These are phyloP conservation scores for Zygosaccharomyces pseudobailii DNA, from an alignment of 1,139 yeast genomes.

Conservation along the genomic window DNA sequence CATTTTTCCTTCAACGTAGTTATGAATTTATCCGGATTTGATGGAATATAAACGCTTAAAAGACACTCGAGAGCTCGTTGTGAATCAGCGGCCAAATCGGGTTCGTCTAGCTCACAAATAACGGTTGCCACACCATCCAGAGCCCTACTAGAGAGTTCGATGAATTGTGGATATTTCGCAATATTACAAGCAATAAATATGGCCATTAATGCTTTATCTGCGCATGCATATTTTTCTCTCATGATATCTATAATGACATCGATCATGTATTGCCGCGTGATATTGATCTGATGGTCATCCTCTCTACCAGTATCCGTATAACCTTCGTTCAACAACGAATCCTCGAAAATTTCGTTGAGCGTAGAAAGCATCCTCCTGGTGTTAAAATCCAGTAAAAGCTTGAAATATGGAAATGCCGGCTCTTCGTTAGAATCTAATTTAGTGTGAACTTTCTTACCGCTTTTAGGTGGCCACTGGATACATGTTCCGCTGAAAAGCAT, in stretches of 20 bases:
- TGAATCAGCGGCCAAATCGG: conserved; percentile 44
- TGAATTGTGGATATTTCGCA: conserved; percentile 75
- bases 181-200: conserved; percentile 71
- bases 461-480: conserved; percentile 43
- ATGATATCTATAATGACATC: conserved; percentile 29
- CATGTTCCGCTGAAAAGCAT: conserved; percentile 52
- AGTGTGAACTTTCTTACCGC: conserved; percentile 24
- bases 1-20: conserved; percentile 49
- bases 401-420: conserved; percentile 35
- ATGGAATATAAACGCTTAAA: conserved; percentile 57
- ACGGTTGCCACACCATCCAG: conserved; percentile 46
- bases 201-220: conserved; percentile 41
- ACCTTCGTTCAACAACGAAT: conserved; percentile 28
- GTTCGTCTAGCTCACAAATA: conserved; percentile 40
- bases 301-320: conserved; percentile 1
- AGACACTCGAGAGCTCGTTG: conserved; percentile 70
- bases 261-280: conserved; percentile 32
- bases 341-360: conserved; percentile 31
- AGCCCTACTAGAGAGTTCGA: conserved; percentile 59
- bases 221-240: conserved; percentile 11
- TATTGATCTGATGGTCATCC: conserved; percentile 8
- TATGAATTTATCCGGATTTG: conserved; percentile 42
- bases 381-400: conserved; percentile 26
- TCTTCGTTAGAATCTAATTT: conserved; percentile 21
- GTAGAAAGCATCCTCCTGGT: conserved; percentile 19